phyloP scores from a whole-genome alignment of 179 eudicot genomes.

The Silene noctiflora region DNA sequence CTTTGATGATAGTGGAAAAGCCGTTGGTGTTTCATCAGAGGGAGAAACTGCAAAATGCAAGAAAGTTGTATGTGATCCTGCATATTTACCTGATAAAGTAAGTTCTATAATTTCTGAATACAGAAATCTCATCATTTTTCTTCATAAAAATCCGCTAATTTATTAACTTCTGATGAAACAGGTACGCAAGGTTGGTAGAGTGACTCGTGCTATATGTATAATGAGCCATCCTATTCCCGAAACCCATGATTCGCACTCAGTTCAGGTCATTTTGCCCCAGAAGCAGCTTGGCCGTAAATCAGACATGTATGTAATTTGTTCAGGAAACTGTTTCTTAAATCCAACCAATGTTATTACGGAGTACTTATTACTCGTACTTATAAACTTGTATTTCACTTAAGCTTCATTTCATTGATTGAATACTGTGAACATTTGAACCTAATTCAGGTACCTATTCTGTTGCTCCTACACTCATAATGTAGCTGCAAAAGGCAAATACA shows the following conservation, averaged over 20 bases:
- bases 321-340: not conserved
- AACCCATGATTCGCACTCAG: conserved; percentile 69
- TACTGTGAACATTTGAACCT: not conserved
- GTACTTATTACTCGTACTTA: too few species aligned
- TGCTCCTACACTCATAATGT: conserved; percentile 89
- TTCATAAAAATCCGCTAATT: not conserved
- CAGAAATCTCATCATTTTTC: not conserved
- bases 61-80: conserved; percentile 74
- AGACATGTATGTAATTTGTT: conserved; percentile 49
- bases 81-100: conserved; percentile 67
- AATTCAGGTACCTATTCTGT: conserved; percentile 75
- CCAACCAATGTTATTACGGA: not conserved
- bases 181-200: conserved; percentile 66
- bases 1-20: conserved; percentile 56
- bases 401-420: not conserved
- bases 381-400: not conserved
- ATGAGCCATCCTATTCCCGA: conserved; percentile 82
- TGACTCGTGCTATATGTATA: conserved; percentile 68
- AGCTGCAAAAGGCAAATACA: conserved; percentile 81
- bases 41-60: conserved; percentile 85
- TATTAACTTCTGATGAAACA: conserved; percentile 21
- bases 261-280: conserved; percentile 70
- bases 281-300: conserved; percentile 79
- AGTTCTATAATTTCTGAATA: not conserved
- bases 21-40: conserved; percentile 60